phyloP scores from a whole-genome alignment of 495 filamentous ascomycete species.

The Astrothelium subdiscretum region DNA sequence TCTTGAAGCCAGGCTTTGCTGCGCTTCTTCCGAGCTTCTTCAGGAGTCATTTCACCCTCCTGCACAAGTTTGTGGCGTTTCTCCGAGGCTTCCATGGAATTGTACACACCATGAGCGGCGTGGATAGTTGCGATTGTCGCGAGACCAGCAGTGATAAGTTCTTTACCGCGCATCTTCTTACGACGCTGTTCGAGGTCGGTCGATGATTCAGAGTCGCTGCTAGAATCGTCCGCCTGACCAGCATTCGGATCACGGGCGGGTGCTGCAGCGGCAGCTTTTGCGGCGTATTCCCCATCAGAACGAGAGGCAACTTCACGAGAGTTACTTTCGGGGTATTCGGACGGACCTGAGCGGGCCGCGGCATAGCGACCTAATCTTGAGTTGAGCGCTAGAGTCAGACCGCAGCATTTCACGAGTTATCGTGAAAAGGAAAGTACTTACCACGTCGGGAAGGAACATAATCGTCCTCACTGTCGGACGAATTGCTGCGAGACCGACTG shows the following conservation, averaged over 20 bases:
- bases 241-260: constrained; percentile 4
- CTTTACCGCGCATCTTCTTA: constrained; percentile 75
- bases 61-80: constrained; percentile 55
- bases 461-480: constrained; percentile 41
- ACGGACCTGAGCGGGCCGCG: not conserved
- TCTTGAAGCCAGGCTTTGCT: constrained; percentile 65
- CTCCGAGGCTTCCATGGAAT: constrained; percentile 62
- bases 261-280: not conserved
- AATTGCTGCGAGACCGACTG: constrained; percentile 24
- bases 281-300: not conserved
- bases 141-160: constrained; percentile 70
- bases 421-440: not conserved
- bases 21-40: constrained; percentile 64
- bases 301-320: not conserved
- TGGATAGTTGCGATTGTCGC: constrained; percentile 84
- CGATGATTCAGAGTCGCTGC: constrained; percentile 55
- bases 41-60: constrained; percentile 60
- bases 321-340: not conserved
- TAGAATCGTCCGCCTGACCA: constrained; percentile 13
- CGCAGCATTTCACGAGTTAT: not conserved
- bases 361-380: not conserved
- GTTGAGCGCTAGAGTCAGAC: not conserved
- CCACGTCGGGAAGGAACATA: constrained; percentile 35
- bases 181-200: constrained; percentile 63
- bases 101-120: constrained; percentile 69